Evolutionary conservation across 441 rosid genomes (phyloP).

Genomic region (Populus hybrid): DNA sequence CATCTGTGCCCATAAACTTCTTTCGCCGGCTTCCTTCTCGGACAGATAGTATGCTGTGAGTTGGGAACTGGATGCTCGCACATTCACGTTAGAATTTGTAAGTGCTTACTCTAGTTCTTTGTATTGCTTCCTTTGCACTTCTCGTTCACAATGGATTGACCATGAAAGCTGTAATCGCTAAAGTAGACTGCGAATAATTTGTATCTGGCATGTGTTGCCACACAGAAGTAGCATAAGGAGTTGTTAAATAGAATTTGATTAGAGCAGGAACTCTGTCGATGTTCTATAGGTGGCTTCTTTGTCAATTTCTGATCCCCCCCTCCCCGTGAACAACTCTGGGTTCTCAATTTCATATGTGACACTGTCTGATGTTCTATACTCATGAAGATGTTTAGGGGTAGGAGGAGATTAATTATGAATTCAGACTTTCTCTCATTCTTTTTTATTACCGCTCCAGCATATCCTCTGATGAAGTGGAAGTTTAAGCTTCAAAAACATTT

Average conservation of each 20-base stretch:
- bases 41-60: constrained; percentile 80
- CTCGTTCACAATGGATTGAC: neutral
- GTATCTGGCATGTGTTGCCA: constrained; percentile 10
- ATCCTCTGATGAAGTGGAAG: too few relatives aligned
- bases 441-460: neutral
- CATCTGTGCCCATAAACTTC: constrained; percentile 84
- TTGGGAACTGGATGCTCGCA: constrained; percentile 11
- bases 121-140: neutral
- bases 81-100: constrained; percentile 7
- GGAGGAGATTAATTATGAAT: neutral
- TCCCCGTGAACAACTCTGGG: too few relatives aligned
- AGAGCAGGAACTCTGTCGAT: too few relatives aligned
- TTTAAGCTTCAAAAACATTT: too few relatives aligned
- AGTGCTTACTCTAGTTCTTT: constrained; percentile 5
- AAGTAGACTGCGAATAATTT: constrained; percentile 10
- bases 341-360: neutral
- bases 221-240: neutral
- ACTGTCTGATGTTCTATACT: neutral
- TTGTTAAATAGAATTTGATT: neutral
- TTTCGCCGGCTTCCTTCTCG: constrained; percentile 84
- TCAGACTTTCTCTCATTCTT: neutral
- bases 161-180: neutral
- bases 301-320: too few relatives aligned
- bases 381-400: neutral
- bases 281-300: too few relatives aligned